These are phyloP conservation scores for Gossypium australe DNA, from an alignment of 345 rosid genomes.

Conservation along the genomic window DNA sequence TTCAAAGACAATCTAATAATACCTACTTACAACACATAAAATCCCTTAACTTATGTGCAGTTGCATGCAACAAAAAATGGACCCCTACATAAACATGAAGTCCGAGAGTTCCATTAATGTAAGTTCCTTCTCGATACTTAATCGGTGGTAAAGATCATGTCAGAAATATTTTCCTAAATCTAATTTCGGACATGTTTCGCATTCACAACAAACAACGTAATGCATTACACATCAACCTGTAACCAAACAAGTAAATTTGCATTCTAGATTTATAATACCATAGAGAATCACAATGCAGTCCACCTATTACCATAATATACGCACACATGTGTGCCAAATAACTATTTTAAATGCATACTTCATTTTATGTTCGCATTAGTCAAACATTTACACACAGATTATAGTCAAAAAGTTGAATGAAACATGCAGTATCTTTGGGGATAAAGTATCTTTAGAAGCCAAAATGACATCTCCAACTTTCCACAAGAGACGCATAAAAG, in stretches of 20 bases:
- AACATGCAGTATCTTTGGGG: constrained; percentile 19
- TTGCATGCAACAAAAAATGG: neutral
- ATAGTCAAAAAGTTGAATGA: constrained; percentile 13
- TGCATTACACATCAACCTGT: neutral
- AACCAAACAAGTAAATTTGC: neutral
- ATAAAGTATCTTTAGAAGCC: constrained; percentile 20
- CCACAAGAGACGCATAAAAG: neutral
- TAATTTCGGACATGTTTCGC: neutral
- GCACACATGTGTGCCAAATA: constrained; percentile 11
- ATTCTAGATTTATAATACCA: neutral
- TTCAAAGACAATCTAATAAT: neutral
- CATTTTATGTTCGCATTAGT: constrained; percentile 14
- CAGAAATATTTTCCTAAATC: neutral
- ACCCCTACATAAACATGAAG: too few species aligned
- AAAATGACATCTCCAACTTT: constrained; percentile 12
- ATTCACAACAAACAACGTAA: neutral
- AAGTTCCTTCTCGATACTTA: too few species aligned
- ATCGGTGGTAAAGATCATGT: too few species aligned
- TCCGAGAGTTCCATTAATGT: too few species aligned
- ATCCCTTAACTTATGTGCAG: neutral
- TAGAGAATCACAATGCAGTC: constrained; percentile 21
- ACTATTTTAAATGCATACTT: constrained; percentile 13
- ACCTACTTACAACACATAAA: neutral
- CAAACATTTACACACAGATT: constrained; percentile 20
- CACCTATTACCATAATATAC: neutral